Evolutionary conservation across 345 rosid species (phyloP), one percentile per base, ranked within the genome.

Genomic region (Melaleuca quinquenervia): DNA sequence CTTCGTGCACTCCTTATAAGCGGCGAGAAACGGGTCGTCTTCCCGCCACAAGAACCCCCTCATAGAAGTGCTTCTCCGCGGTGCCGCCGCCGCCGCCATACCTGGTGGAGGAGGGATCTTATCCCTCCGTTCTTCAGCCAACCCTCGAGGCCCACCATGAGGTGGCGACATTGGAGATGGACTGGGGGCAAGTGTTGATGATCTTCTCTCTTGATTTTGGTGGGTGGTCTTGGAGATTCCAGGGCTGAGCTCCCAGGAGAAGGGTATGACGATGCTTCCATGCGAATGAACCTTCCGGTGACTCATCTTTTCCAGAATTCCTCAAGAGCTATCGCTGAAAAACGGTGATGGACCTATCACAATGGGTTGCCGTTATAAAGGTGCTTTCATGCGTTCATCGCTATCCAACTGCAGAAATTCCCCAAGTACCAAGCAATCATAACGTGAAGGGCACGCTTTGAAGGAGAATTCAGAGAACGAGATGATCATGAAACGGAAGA

Each of bases 201-300:
- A 52, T 52, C 76, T 84, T 5, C 60, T n/a, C 53, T 83, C 89
- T 41, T 1, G 12, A 29, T 86, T 88, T 11, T n/a, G 87, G 91
- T 53, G 84, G 29, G 29, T 52, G 85, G 87, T 50, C 86, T 92
- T 94, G 80, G 95, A 93, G 82, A 94, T 86, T 8, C 97, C 97
- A 5, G 95, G 96, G 27, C 86, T 88, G 87, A 91, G 90, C 86
- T 94, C 97, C 95, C 95, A 94, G 10, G 95, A 93, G 84, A 93
- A 94, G 84, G 97, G 95, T 86, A 94, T 70, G 80, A 70, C 48
- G 48, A 70, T 85, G 90, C 88, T 93, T 29, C 97, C 95, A 27
- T 92, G 93, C 27, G 97, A 94, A 32, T 75, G 84, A 78, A 90
- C 90, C 84, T 87, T 87, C 48, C 87, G 83, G 41, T 87, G 83